phyloP scores from a whole-genome alignment of 2,329 filamentous ascomycete species.

The Stagonosporopsis rhizophila region DNA sequence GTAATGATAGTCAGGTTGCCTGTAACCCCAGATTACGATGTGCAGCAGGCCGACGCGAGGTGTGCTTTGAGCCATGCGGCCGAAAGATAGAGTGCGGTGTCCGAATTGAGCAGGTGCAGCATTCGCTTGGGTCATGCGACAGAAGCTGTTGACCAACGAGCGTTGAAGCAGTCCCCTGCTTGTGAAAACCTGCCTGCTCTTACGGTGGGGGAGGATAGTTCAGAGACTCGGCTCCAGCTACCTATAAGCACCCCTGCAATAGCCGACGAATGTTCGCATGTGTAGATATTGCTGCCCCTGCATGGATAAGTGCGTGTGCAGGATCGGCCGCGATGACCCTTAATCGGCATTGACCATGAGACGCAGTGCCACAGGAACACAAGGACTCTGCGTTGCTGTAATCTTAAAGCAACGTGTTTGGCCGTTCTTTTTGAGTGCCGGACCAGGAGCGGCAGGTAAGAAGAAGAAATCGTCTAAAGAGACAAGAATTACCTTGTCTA shows the following conservation, averaged over 20 bases:
- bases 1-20: constrained; percentile 3
- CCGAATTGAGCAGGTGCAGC: constrained; percentile 7
- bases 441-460: neutral
- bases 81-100: constrained; percentile 5
- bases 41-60: constrained; percentile 5
- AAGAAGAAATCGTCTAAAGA: neutral
- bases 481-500: constrained; percentile 1
- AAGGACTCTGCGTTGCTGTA: neutral
- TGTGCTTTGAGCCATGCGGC: constrained; percentile 4
- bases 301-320: neutral
- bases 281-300: neutral
- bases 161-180: neutral
- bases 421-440: neutral
- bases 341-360: neutral
- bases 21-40: constrained; percentile 10
- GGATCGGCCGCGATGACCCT: neutral
- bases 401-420: neutral
- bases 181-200: neutral
- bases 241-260: neutral
- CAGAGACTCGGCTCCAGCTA: neutral
- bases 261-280: neutral
- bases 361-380: neutral
- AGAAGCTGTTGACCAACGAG: constrained; percentile 6
- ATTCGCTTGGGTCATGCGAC: constrained; percentile 7
- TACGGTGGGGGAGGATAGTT: neutral